Evolutionary conservation across 1,284 basidiomycete species (phyloP), one percentile per base, ranked within the genome.

Genomic region (Melampsora americana): DNA sequence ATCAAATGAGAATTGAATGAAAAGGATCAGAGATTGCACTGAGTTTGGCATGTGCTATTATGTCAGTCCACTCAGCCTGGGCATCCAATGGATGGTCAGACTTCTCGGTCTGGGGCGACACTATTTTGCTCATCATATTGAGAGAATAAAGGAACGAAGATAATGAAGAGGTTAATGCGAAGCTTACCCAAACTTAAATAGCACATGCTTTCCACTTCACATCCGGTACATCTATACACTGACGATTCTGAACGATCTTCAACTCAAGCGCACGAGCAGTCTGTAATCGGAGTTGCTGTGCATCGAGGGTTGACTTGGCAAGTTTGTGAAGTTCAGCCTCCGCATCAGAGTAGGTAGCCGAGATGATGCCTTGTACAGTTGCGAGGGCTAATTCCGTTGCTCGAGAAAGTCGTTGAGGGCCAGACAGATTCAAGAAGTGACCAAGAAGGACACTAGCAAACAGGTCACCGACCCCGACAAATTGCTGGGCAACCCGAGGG

Each of bases 381-480:
- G 89, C 88, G 28, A 97, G 86, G 0, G 95, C 90, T 42, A 84
- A 77, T 73, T 84, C 83, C 62, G 83, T 83, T 1, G 85, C 84
- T 23, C 79, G 79, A 7, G 84, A 87, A 85, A 69, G 90, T 86
- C 9, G 50, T 16, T 26, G 23, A 11, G 61, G 7, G 16, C 42
- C 35, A 53, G 18, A 68, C 14, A 81, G 66, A 18, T 82, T 80
- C n/a, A 84, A 81, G 82, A 90, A 97, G 80, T 95, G 90, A 0
- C 89, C 95, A 0, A 96, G 85, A 20, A 95, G 88, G 71, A 99
- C 88, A 0, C 96, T 92, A 1, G 95, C 94, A 85, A 99, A 99
- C 69, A 98, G 88, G 82, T 99, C 95, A 16, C 95, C 96, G 2
- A 97, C 95, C 32, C 95, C 96, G 12, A 92, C 92, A 83, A 95